These are phyloP conservation scores for Diaporthe sp. DNA, from an alignment of 2,329 filamentous ascomycete species.

Conservation along the genomic window DNA sequence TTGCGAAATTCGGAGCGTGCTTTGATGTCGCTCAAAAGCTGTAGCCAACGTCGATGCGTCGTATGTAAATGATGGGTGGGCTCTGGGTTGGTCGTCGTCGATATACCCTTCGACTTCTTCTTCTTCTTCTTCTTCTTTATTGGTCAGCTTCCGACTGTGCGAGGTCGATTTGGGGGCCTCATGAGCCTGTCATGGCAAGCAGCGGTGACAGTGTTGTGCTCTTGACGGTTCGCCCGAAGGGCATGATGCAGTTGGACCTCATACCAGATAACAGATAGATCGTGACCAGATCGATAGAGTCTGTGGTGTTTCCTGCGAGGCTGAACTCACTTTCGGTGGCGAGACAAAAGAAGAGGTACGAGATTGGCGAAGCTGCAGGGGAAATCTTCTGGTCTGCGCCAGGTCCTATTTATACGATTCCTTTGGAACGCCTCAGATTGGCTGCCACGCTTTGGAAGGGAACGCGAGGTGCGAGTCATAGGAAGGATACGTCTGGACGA, in stretches of 20 bases:
- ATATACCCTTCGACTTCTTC: background rate
- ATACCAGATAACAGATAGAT: slow-evolving; percentile 2
- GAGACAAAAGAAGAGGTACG: background rate
- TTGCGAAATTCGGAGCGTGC: slow-evolving; percentile 4
- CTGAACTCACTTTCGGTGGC: slow-evolving; percentile 1
- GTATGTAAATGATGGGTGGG: background rate
- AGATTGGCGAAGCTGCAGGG: slow-evolving; percentile 24
- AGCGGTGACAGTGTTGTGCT: background rate
- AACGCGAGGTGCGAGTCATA: slow-evolving; percentile 30
- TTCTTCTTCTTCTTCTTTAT: background rate
- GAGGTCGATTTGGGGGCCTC: background rate
- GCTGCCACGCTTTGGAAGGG: slow-evolving; percentile 7
- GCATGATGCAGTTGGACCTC: background rate
- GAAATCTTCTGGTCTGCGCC: background rate
- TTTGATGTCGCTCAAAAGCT: slow-evolving; percentile 1
- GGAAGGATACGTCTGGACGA: slow-evolving; percentile 7
- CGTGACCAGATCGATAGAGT: background rate
- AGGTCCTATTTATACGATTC: slow-evolving; percentile 27
- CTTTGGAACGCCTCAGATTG: slow-evolving; percentile 22
- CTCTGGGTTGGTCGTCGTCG: background rate
- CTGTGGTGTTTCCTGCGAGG: background rate
- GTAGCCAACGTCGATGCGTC: slow-evolving; percentile 5
- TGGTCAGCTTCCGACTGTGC: slow-evolving; percentile 21
- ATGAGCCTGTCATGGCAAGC: slow-evolving; percentile 1
- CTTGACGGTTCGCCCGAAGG: background rate